These are phyloP conservation scores for Ustilago shanxiensis DNA, from an alignment of 1,284 basidiomycete species.

Conservation along the genomic window DNA sequence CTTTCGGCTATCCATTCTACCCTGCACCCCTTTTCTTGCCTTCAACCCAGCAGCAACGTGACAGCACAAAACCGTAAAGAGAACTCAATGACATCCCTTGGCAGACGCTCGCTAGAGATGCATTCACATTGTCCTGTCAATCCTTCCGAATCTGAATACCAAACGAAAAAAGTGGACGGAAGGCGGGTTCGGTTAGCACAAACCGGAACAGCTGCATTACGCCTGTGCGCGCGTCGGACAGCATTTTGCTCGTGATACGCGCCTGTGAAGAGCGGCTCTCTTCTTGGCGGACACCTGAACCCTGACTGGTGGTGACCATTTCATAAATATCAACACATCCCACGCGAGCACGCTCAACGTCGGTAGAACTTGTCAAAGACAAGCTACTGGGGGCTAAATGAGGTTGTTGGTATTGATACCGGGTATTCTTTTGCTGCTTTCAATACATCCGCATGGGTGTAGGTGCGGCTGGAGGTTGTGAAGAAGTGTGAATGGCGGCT, in stretches of 20 bases:
- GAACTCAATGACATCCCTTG: too few relatives aligned
- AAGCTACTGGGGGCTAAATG: not conserved
- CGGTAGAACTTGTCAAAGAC: conserved; percentile 8
- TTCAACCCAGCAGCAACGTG: too few relatives aligned
- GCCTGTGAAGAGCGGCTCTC: not conserved
- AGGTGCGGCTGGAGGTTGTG: not conserved
- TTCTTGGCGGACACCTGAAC: not conserved
- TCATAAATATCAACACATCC: not conserved
- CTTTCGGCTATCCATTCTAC: too few relatives aligned
- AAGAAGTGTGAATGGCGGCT: not conserved
- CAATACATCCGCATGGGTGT: conserved; percentile 9
- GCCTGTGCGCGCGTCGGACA: not conserved
- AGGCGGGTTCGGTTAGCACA: conserved; percentile 8
- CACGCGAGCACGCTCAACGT: not conserved
- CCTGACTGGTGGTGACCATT: conserved; percentile 2
- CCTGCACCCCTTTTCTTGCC: too few relatives aligned
- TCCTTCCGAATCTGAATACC: too few relatives aligned
- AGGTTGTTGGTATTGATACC: not conserved
- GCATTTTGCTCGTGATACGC: not conserved
- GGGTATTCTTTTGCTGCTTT: conserved; percentile 15
- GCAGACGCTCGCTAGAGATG: too few relatives aligned
- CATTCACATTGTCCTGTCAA: not conserved
- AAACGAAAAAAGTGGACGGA: not conserved
- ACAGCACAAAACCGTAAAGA: too few relatives aligned
- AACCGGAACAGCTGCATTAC: not conserved